Conservation (phyloP, 2,329 filamentous ascomycete species). For the Sordariomycetes sp. region DNA sequence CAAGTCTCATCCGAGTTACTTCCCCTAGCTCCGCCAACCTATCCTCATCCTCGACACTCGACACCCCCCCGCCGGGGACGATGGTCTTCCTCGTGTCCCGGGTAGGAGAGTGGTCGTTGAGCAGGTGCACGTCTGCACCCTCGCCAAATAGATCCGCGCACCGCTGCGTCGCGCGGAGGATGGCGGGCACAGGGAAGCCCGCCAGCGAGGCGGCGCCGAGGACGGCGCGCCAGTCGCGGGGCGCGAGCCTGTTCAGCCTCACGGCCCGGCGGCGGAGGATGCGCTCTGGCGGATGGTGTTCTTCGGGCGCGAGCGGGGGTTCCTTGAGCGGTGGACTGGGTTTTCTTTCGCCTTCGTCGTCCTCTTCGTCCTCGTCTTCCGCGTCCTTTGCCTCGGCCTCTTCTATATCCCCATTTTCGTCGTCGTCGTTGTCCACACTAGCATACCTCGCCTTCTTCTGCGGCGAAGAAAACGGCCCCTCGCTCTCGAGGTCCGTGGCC, state of each 20-base stretch:
- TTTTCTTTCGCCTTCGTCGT: too few relatives aligned
- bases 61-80: conserved; percentile 4
- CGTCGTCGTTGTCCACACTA: neutral
- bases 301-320: neutral
- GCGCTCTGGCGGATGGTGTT: neutral
- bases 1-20: conserved; percentile 12
- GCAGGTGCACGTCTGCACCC: conserved; percentile 48
- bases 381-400: too few relatives aligned
- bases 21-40: conserved; percentile 10
- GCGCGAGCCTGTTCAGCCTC: neutral
- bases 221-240: conserved; percentile 77
- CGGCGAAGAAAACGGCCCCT: neutral
- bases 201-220: conserved; percentile 64
- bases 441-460: neutral
- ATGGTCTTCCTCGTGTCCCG: neutral
- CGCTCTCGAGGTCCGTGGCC: neutral
- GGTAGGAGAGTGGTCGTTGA: conserved; percentile 20
- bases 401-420: too few relatives aligned
- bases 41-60: neutral
- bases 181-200: conserved; percentile 50
- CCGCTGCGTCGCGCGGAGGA: conserved; percentile 58
- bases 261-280: neutral
- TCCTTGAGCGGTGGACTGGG: too few relatives aligned
- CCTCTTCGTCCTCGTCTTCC: too few relatives aligned
- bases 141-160: conserved; percentile 67